Conservation (phyloP, 805 yeast species). For the Metschnikowia kofuensis region DNA sequence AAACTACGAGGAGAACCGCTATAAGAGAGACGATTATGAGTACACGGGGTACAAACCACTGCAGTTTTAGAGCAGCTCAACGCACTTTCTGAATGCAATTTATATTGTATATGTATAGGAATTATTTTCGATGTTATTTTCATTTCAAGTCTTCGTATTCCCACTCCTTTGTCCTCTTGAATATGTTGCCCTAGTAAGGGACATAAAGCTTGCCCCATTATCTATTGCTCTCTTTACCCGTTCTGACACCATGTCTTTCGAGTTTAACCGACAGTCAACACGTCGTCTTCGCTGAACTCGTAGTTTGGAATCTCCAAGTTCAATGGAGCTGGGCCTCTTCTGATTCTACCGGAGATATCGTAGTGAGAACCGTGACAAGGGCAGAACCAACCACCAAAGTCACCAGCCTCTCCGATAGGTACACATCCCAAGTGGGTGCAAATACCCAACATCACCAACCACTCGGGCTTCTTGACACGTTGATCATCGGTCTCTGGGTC, state of each 20-base stretch:
- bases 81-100: slow-evolving; percentile 7
- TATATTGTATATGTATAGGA: slow-evolving; percentile 12
- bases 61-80: slow-evolving; percentile 3
- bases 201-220: background rate
- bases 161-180: slow-evolving; percentile 1
- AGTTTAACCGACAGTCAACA: slow-evolving; percentile 80
- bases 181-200: no score
- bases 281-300: slow-evolving; percentile 73
- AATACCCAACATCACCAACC: slow-evolving; percentile 99
- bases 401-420: slow-evolving; percentile 99
- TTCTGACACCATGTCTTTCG: background rate
- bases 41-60: slow-evolving; percentile 13
- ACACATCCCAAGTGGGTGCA: slow-evolving; percentile 99
- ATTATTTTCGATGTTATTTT: background rate
- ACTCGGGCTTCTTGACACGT: slow-evolving; percentile 95
- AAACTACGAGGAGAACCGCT: slow-evolving; percentile 3
- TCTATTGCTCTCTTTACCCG: no score
- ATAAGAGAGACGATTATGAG: slow-evolving; percentile 6
- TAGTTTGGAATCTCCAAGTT: slow-evolving; percentile 96
- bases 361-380: slow-evolving; percentile 99
- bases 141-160: background rate
- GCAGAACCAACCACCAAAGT: slow-evolving; percentile 99
- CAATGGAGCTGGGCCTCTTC: slow-evolving; percentile 99
- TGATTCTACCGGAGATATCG: slow-evolving; percentile 99
- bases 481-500: slow-evolving; percentile 93